Percentiles rank a stretch among this genome's conserved stretches.
These are phyloP conservation scores for Alternaria sp. DNA, from an alignment of 2,329 filamentous ascomycete genomes.

Conservation along the genomic window DNA sequence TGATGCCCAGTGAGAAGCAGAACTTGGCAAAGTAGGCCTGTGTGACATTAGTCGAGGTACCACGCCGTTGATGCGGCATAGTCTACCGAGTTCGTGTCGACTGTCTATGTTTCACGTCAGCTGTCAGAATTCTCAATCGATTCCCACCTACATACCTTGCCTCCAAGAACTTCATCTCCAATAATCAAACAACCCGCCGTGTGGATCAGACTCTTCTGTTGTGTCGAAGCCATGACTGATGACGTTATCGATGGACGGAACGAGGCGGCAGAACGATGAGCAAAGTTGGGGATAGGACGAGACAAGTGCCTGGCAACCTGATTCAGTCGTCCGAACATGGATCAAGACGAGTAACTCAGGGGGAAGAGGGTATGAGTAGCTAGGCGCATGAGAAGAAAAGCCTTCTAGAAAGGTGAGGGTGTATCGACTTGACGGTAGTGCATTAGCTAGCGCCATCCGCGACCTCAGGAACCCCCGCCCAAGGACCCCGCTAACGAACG, in stretches of 20 bases:
- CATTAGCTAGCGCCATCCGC: conserved; percentile 19
- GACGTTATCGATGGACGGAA: conserved; percentile 44
- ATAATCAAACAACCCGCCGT: conserved; percentile 94
- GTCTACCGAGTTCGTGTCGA: conserved; percentile 66
- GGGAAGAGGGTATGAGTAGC: conserved; percentile 19
- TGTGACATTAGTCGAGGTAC: conserved; percentile 17
- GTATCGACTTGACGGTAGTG: conserved; percentile 5
- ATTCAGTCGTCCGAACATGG: conserved; percentile 78
- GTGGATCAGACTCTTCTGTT: conserved; percentile 73
- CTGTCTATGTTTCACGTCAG: conserved; percentile 56
- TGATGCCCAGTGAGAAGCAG: conserved; percentile 69
- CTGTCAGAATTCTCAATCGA: conserved; percentile 2
- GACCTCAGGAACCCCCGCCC: conserved; percentile 15
- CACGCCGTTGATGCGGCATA: not conserved
- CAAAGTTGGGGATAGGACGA: conserved; percentile 64
- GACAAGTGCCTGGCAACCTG: conserved; percentile 76
- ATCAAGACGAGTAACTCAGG: not conserved
- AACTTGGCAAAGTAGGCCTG: conserved; percentile 67
- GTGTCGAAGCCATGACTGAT: conserved; percentile 56
- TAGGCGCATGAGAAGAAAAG: conserved; percentile 21
- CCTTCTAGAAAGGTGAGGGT: conserved; percentile 5
- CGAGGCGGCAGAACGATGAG: conserved; percentile 54
- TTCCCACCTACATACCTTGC: conserved; percentile 69
- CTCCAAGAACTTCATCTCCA: conserved; percentile 93
- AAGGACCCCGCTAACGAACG: conserved; percentile 12